Evolutionary conservation across 352 stramenopile genomes (phyloP).

Genomic region (Pythium phragmiticola): DNA sequence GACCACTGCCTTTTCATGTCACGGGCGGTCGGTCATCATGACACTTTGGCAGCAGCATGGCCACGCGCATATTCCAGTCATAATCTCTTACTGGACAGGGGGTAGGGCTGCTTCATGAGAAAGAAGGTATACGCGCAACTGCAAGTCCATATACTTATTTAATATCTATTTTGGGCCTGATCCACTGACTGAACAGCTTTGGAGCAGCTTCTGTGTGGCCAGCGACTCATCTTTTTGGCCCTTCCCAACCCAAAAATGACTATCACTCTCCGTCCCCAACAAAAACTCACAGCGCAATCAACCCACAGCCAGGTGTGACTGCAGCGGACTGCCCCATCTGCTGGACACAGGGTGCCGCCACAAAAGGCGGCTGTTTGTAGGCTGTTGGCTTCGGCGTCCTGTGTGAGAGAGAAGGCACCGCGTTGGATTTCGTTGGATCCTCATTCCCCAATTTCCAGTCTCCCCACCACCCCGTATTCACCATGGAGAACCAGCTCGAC

Average conservation of each 20-base stretch:
- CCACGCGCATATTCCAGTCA: constrained; percentile 23
- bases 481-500: constrained; percentile 58
- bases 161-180: background rate
- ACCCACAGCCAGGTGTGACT: constrained; percentile 18
- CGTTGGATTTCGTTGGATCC: background rate
- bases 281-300: constrained; percentile 21
- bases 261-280: no score
- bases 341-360: constrained; percentile 2
- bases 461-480: constrained; percentile 21
- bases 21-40: constrained; percentile 2
- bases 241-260: constrained; percentile 6
- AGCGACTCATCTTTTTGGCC: constrained; percentile 11
- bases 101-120: constrained; percentile 12
- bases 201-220: no score
- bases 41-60: constrained; percentile 10
- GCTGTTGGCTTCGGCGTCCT: background rate
- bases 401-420: no score
- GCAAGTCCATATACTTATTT: constrained; percentile 14
- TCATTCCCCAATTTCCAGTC: constrained; percentile 25
- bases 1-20: constrained; percentile 23
- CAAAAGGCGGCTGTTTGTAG: background rate
- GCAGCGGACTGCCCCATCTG: constrained; percentile 18
- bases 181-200: constrained; percentile 3
- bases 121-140: constrained; percentile 18
- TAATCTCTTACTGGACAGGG: constrained; percentile 18